Percentiles rank a stretch among this genome's conserved stretches.
Evolutionary conservation across 129 eudicot genomes (phyloP).

Genomic region (Centaurea solstitialis): DNA sequence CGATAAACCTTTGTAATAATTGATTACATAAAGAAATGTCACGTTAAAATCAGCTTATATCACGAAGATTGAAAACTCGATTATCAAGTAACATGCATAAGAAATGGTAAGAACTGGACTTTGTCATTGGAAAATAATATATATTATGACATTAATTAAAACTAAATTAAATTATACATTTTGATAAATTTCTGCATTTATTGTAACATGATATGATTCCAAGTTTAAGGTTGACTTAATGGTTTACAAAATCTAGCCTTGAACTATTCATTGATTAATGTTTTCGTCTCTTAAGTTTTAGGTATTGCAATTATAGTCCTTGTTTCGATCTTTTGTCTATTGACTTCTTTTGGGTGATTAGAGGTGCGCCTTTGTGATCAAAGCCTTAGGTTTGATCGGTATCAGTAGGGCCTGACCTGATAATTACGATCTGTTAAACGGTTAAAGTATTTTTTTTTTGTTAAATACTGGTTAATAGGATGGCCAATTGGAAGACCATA

Average conservation of each 20-base stretch:
- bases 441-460: too few species aligned
- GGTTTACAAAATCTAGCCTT: background rate
- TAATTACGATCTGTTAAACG: too few species aligned
- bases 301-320: background rate
- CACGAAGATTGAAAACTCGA: background rate
- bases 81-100: background rate
- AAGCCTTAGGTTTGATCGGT: too few species aligned
- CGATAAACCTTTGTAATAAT: background rate
- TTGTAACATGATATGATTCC: background rate
- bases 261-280: background rate
- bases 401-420: too few species aligned
- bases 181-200: background rate
- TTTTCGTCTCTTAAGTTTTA: background rate
- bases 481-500: too few species aligned
- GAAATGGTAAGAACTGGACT: background rate
- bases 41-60: background rate
- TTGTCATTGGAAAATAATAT: too few species aligned
- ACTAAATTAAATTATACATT: too few species aligned
- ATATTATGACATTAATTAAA: too few species aligned
- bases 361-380: too few species aligned
- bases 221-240: background rate
- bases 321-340: background rate
- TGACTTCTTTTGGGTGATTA: too few species aligned
- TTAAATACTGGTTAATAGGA: too few species aligned
- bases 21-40: background rate